Percentiles rank a stretch among this genome's conserved stretches.
These are phyloP conservation scores for Colletotrichum filicis DNA, from an alignment of 2,329 filamentous ascomycete species.

Conservation along the genomic window DNA sequence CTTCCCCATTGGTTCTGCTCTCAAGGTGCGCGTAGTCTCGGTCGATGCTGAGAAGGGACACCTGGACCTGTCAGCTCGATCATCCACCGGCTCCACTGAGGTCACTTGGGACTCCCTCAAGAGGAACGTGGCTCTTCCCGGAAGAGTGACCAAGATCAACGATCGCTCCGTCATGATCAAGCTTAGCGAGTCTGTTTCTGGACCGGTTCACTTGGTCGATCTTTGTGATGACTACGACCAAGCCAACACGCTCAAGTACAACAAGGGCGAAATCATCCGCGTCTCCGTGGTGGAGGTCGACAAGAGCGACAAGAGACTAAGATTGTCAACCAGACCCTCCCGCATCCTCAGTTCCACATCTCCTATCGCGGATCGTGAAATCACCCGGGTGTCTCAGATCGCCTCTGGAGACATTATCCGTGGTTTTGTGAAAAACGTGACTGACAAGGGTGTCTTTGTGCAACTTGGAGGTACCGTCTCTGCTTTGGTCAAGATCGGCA, in stretches of 20 bases:
- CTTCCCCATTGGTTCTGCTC: slow-evolving; percentile 90
- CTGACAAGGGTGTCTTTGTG: slow-evolving; percentile 90
- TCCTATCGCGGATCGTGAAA: slow-evolving; percentile 82
- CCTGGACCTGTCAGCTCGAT: slow-evolving; percentile 85
- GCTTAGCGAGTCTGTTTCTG: slow-evolving; percentile 82
- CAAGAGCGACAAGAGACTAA: slow-evolving; percentile 83
- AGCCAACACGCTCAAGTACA: slow-evolving; percentile 78
- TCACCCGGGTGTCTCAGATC: slow-evolving; percentile 77
- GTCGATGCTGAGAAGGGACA: slow-evolving; percentile 79
- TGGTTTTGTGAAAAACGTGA: slow-evolving; percentile 91
- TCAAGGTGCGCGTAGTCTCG: slow-evolving; percentile 81
- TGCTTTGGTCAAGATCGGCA: slow-evolving; percentile 85
- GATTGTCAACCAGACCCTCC: slow-evolving; percentile 85
- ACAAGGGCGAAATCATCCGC: slow-evolving; percentile 86
- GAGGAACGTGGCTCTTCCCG: slow-evolving; percentile 83
- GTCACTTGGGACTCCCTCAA: slow-evolving; percentile 79
- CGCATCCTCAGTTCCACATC: slow-evolving; percentile 89
- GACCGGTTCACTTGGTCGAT: slow-evolving; percentile 84
- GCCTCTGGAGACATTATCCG: slow-evolving; percentile 83
- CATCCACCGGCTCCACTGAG: slow-evolving; percentile 64
- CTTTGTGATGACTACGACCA: slow-evolving; percentile 87
- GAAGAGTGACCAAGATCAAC: slow-evolving; percentile 84
- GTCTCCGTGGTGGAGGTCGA: slow-evolving; percentile 89
- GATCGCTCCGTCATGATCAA: slow-evolving; percentile 88
- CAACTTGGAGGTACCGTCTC: slow-evolving; percentile 83